Evolutionary conservation across 2,329 filamentous ascomycete species (phyloP).

Genomic region (Blumeria graminis): DNA sequence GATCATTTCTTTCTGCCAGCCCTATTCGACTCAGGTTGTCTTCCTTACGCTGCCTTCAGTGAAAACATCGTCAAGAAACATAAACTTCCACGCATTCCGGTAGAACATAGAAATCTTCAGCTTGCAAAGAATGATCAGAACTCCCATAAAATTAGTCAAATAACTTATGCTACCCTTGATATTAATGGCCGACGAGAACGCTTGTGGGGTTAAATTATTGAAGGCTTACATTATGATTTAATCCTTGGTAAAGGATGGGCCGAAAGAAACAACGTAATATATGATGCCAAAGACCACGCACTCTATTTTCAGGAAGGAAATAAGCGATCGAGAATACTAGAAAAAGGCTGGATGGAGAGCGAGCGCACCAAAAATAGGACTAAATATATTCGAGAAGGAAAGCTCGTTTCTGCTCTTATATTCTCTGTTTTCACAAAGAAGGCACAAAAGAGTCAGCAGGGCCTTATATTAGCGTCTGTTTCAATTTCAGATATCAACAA

Average conservation of each 20-base stretch:
- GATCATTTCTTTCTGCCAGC: neutral
- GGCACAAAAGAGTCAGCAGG: neutral
- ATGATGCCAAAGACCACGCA: neutral
- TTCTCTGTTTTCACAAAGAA: neutral
- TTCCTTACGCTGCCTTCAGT: neutral
- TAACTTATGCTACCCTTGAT: neutral
- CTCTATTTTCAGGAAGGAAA: neutral
- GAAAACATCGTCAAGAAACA: neutral
- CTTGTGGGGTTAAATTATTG: neutral
- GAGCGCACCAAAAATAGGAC: neutral
- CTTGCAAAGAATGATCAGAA: neutral
- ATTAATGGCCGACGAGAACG: neutral
- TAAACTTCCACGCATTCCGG: neutral
- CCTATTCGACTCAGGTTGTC: neutral
- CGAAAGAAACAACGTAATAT: neutral
- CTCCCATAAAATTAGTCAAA: neutral
- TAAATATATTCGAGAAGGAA: neutral
- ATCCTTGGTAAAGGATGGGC: conserved; percentile 1
- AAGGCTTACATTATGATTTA: neutral
- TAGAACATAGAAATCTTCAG: neutral
- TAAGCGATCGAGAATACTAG: neutral
- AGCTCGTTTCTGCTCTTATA: neutral
- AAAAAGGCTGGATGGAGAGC: neutral
- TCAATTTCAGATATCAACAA: neutral
- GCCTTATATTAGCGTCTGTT: neutral